These are phyloP conservation scores for Tilletia setariae DNA, from an alignment of 1,284 basidiomycete species.

Conservation along the genomic window DNA sequence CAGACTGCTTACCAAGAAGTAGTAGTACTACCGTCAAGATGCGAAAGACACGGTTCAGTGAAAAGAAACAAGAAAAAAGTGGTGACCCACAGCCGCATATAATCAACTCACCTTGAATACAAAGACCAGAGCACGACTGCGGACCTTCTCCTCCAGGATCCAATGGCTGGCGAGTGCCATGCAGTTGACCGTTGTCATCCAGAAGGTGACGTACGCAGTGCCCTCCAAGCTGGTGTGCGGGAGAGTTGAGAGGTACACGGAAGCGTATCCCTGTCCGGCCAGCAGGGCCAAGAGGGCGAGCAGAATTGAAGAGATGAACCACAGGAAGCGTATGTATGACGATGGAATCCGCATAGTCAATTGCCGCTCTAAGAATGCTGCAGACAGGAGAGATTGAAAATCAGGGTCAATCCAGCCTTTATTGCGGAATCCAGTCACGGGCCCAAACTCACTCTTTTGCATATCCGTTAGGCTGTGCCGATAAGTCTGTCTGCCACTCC, in stretches of 20 bases:
- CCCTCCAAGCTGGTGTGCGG: constrained; percentile 62
- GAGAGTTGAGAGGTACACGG: constrained; percentile 60
- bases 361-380: constrained; percentile 57
- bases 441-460: constrained; percentile 45
- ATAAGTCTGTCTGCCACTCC: constrained; percentile 50
- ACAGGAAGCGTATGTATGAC: constrained; percentile 61
- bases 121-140: constrained; percentile 60
- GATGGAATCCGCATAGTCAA: constrained; percentile 59
- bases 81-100: constrained; percentile 24
- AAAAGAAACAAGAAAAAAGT: not conserved
- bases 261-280: constrained; percentile 63
- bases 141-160: constrained; percentile 60
- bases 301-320: constrained; percentile 61
- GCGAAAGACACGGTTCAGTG: not conserved
- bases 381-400: not conserved
- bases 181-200: constrained; percentile 60
- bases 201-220: constrained; percentile 61
- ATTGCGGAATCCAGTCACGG: not conserved
- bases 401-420: not conserved
- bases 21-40: constrained; percentile 44
- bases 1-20: constrained; percentile 40
- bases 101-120: constrained; percentile 57
- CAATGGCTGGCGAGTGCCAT: constrained; percentile 58
- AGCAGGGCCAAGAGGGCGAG: constrained; percentile 60
- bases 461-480: constrained; percentile 53